Conservation (phyloP, 2,329 filamentous ascomycete species). For the Aspergillus fumigatiaffinis region DNA sequence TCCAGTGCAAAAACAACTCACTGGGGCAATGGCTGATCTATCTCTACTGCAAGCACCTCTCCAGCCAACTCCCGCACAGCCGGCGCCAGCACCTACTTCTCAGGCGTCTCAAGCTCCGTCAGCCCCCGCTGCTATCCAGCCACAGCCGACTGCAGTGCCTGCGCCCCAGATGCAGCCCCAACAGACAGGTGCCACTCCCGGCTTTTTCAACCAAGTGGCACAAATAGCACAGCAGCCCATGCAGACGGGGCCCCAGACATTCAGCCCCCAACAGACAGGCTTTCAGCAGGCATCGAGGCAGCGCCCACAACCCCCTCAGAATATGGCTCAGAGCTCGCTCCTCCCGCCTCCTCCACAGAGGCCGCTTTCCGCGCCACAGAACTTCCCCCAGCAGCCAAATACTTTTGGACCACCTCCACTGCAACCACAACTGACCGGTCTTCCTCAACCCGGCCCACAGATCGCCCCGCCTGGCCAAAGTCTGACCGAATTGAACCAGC, state of each 20-base stretch:
- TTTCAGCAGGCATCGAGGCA: constrained; percentile 52
- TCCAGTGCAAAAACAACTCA: constrained; percentile 43
- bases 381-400: constrained; percentile 66
- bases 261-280: constrained; percentile 36
- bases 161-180: constrained; percentile 35
- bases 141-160: constrained; percentile 37
- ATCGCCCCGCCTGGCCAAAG: constrained; percentile 73
- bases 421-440: constrained; percentile 79
- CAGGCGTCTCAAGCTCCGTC: constrained; percentile 45
- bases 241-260: constrained; percentile 17
- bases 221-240: constrained; percentile 21
- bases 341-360: constrained; percentile 75
- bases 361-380: constrained; percentile 82
- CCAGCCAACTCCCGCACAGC: constrained; percentile 48
- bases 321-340: constrained; percentile 58
- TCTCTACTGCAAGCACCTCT: constrained; percentile 60
- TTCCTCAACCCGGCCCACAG: constrained; percentile 52
- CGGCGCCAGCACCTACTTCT: constrained; percentile 47
- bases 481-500: constrained; percentile 67
- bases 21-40: constrained; percentile 67
- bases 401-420: constrained; percentile 70
- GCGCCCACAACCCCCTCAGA: constrained; percentile 67
- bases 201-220: constrained; percentile 49
- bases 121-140: constrained; percentile 35
- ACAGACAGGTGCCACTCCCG: constrained; percentile 43